Evolutionary conservation across 306 rosid genomes (phyloP).

Genomic region (Calophaca sinica): DNA sequence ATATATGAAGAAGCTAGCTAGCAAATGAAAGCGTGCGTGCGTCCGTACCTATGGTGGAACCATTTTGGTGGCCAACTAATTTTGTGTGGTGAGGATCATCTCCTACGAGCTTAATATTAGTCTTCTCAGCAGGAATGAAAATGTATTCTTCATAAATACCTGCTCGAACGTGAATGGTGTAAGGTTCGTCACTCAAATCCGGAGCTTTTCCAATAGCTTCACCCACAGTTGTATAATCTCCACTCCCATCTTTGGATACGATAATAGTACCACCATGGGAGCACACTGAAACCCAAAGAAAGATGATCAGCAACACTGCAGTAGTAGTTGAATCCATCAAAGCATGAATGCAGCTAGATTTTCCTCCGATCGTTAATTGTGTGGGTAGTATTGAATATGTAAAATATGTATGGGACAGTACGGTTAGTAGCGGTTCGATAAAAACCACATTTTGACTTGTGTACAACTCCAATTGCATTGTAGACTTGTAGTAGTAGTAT

Average conservation of each 20-base stretch:
- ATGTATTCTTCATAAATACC: conserved; percentile 50
- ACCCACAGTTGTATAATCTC: conserved; percentile 44
- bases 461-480: neutral
- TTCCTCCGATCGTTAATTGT: too few relatives aligned
- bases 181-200: neutral
- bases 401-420: too few relatives aligned
- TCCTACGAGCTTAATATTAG: conserved; percentile 45
- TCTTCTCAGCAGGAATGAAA: conserved; percentile 40
- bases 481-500: too few relatives aligned
- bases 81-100: conserved; percentile 41
- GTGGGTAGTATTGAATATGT: too few relatives aligned
- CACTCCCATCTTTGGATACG: conserved; percentile 49
- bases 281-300: conserved; percentile 15
- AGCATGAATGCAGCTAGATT: too few relatives aligned
- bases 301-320: neutral
- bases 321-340: conserved; percentile 7
- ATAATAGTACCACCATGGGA: neutral
- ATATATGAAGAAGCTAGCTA: too few relatives aligned
- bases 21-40: too few relatives aligned
- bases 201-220: conserved; percentile 53
- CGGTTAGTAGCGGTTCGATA: neutral
- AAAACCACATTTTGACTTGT: conserved; percentile 12
- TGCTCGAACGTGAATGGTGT: conserved; percentile 41
- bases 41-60: conserved; percentile 49
- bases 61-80: conserved; percentile 34